Conservation (phyloP, 2,329 filamentous ascomycete genomes). For the Fulvia fulva region DNA sequence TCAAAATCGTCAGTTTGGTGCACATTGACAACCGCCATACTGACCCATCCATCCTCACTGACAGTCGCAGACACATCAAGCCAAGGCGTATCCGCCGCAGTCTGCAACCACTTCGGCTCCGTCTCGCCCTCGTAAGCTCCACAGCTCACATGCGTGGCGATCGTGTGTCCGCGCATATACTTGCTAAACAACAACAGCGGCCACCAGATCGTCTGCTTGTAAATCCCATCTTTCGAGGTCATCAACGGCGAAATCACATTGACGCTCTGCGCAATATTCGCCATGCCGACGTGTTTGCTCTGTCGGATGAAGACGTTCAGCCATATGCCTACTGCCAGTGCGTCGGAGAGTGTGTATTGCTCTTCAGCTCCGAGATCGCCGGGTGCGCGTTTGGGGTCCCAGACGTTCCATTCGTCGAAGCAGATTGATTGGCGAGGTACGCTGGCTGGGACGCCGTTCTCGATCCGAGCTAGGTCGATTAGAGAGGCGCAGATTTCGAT, state of each 20-base stretch:
- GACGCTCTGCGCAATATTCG: constrained; percentile 72
- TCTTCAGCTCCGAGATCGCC: constrained; percentile 71
- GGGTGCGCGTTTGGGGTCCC: constrained; percentile 68
- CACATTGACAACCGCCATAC: constrained; percentile 70
- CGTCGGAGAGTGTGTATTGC: constrained; percentile 69
- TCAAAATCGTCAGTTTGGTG: constrained; percentile 56
- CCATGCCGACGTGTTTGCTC: constrained; percentile 68
- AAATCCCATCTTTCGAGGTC: constrained; percentile 61
- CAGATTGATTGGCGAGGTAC: constrained; percentile 67
- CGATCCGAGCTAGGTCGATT: constrained; percentile 70
- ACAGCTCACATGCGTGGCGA: constrained; percentile 62
- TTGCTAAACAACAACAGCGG: constrained; percentile 64
- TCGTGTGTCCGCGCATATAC: constrained; percentile 69
- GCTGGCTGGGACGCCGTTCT: constrained; percentile 57
- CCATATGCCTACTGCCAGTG: constrained; percentile 70
- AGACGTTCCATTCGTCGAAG: constrained; percentile 85
- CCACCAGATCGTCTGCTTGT: constrained; percentile 74
- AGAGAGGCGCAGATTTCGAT: constrained; percentile 66
- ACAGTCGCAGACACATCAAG: constrained; percentile 63
- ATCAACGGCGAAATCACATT: constrained; percentile 76
- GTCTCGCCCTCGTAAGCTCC: constrained; percentile 65
- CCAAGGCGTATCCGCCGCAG: constrained; percentile 65
- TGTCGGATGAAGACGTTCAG: constrained; percentile 74
- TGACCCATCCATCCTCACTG: constrained; percentile 58
- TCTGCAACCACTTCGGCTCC: constrained; percentile 60